Evolutionary conservation across 352 stramenopile genomes (phyloP).

Genomic region (Elongisporangium anandrum): DNA sequence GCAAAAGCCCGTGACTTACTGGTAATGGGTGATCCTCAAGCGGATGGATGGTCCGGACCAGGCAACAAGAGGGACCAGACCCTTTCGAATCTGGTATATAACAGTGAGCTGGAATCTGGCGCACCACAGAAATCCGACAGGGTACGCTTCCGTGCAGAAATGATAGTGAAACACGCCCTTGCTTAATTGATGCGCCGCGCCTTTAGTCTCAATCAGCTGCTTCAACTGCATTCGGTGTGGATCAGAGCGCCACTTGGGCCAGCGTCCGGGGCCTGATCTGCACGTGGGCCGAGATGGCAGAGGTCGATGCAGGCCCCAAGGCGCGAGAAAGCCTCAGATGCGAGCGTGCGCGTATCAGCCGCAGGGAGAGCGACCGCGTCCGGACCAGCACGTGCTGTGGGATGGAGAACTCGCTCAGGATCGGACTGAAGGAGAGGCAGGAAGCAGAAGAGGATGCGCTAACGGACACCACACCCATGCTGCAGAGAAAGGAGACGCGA

Average conservation of each 20-base stretch:
- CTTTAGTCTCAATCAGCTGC: neutral
- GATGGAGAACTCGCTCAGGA: conserved; percentile 36
- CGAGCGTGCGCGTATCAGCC: neutral
- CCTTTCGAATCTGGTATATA: neutral
- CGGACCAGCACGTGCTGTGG: conserved; percentile 28
- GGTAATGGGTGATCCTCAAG: neutral
- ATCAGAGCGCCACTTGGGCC: neutral
- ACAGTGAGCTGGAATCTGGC: neutral
- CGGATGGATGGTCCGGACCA: neutral
- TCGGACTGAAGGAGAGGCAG: neutral
- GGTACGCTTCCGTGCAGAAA: neutral
- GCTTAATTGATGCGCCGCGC: too few relatives aligned
- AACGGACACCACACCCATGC: neutral
- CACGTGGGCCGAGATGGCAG: neutral
- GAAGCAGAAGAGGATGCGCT: neutral
- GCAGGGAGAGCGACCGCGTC: neutral
- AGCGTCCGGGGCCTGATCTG: neutral
- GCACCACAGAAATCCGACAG: neutral
- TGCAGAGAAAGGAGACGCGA: conserved; percentile 9
- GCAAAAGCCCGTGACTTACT: neutral
- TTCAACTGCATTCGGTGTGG: neutral
- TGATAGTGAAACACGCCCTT: neutral
- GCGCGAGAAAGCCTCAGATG: neutral
- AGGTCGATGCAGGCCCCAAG: neutral
- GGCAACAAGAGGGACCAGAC: neutral